Conservation (phyloP, 768 basidiomycete genomes). For the Leccinellum luteum region DNA sequence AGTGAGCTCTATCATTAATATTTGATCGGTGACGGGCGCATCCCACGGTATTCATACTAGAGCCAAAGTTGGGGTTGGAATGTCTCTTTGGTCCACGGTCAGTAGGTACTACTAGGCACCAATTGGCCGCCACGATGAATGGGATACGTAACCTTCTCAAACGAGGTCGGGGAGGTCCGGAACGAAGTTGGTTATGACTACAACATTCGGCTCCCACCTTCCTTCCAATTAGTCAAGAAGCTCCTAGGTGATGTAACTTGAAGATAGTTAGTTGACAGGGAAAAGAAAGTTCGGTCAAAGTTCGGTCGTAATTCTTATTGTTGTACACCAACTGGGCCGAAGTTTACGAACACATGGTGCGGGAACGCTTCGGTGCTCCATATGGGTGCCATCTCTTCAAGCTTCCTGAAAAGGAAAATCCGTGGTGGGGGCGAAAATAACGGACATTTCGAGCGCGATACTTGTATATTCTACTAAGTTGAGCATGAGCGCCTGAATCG, state of each 20-base stretch:
- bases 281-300: constrained; percentile 2
- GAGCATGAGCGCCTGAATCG: not conserved
- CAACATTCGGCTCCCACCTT: not conserved
- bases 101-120: not conserved
- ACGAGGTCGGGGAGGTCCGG: not conserved
- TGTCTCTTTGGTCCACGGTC: not conserved
- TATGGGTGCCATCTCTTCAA: not conserved
- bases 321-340: not conserved
- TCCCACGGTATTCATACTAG: not conserved
- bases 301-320: not conserved
- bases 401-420: constrained; percentile 11
- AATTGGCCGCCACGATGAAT: constrained; percentile 12
- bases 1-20: not conserved
- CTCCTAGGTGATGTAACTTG: not conserved
- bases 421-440: constrained; percentile 20
- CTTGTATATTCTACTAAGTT: not conserved
- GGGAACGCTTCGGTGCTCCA: constrained; percentile 6
- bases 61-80: not conserved
- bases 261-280: not conserved
- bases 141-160: not conserved
- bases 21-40: not conserved
- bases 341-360: not conserved
- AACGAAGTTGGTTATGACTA: not conserved
- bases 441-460: constrained; percentile 13
- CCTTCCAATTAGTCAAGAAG: constrained; percentile 4